A percentile compares a stretch with the other conserved stretches of the same genome.
Conservation (phyloP, 495 filamentous ascomycete genomes). For the Umbilicaria muhlenbergii region DNA sequence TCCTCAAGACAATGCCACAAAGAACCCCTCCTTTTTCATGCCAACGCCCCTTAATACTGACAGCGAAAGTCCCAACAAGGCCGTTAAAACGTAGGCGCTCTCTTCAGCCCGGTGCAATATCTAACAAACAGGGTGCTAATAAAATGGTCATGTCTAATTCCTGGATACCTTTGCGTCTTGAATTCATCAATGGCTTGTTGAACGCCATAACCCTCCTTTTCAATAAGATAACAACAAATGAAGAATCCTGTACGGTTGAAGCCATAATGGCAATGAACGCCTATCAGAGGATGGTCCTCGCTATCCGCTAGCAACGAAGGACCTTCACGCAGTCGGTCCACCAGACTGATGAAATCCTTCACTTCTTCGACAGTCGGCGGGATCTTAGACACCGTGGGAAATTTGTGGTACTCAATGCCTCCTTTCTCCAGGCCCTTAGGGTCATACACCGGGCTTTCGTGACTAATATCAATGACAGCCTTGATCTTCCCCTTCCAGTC, state of each 20-base stretch:
- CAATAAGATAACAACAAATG: conserved; percentile 81
- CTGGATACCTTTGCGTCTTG: conserved; percentile 52
- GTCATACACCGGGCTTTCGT: conserved; percentile 74
- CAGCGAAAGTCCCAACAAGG: too few relatives aligned
- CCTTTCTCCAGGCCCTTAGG: conserved; percentile 54
- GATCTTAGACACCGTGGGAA: conserved; percentile 83
- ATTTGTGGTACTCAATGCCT: conserved; percentile 71
- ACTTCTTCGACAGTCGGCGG: conserved; percentile 68
- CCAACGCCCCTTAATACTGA: too few relatives aligned
- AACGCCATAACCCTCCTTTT: conserved; percentile 54
- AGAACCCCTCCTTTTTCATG: too few relatives aligned
- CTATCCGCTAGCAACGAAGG: conserved; percentile 17
- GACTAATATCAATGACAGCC: conserved; percentile 75
- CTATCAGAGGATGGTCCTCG: conserved; percentile 36
- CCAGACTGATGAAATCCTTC: conserved; percentile 56
- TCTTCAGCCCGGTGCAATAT: conserved; percentile 45
- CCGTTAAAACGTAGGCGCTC: conserved; percentile 31
- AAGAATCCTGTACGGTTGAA: conserved; percentile 88
- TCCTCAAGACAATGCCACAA: too few relatives aligned
- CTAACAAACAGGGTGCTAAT: conserved; percentile 72
- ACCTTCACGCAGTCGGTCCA: conserved; percentile 46
- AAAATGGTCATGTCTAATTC: conserved; percentile 84
- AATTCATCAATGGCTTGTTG: conserved; percentile 74
- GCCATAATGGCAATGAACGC: conserved; percentile 90
- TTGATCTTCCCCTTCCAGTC: conserved; percentile 51